phyloP scores from a whole-genome alignment of 805 yeast species.

The Candida pseudofarinosa region DNA sequence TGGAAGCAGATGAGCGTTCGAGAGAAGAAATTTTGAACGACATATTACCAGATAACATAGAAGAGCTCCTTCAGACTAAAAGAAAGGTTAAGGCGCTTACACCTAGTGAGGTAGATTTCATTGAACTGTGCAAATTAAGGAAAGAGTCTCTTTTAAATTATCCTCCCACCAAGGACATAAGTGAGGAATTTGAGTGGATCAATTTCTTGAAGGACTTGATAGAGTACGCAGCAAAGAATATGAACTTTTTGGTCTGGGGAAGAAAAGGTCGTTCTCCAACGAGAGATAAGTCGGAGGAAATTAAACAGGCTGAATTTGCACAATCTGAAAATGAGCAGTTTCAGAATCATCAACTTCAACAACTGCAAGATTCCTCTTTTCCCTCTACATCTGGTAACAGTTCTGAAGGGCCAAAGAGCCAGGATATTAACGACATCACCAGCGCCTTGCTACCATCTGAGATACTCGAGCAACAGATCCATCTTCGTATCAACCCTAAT shows the following conservation, averaged over 20 bases:
- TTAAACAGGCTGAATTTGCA: slow-evolving; percentile 4
- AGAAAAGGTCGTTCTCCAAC: slow-evolving; percentile 30
- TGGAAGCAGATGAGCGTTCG: slow-evolving; percentile 60
- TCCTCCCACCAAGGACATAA: slow-evolving; percentile 47
- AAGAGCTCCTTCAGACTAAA: slow-evolving; percentile 36
- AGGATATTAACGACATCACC: slow-evolving; percentile 25
- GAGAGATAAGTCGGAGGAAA: slow-evolving; percentile 5
- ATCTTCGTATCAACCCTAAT: slow-evolving; percentile 31
- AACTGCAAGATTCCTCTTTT: slow-evolving; percentile 3
- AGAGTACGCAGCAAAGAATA: slow-evolving; percentile 72
- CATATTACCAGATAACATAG: slow-evolving; percentile 67
- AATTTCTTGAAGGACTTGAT: slow-evolving; percentile 73
- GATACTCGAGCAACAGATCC: slow-evolving; percentile 40
- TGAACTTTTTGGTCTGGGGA: slow-evolving; percentile 72
- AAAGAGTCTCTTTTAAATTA: slow-evolving; percentile 54
- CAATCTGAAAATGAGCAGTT: slow-evolving; percentile 21
- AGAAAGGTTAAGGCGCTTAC: slow-evolving; percentile 44
- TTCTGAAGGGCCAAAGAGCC: slow-evolving; percentile 3
- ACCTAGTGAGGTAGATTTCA: slow-evolving; percentile 77
- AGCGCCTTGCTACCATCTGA: slow-evolving; percentile 39
- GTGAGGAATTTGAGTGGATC: slow-evolving; percentile 81
- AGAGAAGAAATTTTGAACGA: slow-evolving; percentile 67
- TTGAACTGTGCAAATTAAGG: slow-evolving; percentile 68
- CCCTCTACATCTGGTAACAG: slow-evolving; percentile 3
- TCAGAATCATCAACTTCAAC: not conserved